phyloP scores from a whole-genome alignment of 495 filamentous ascomycete species.

The Hyaloscypha hepaticicola region DNA sequence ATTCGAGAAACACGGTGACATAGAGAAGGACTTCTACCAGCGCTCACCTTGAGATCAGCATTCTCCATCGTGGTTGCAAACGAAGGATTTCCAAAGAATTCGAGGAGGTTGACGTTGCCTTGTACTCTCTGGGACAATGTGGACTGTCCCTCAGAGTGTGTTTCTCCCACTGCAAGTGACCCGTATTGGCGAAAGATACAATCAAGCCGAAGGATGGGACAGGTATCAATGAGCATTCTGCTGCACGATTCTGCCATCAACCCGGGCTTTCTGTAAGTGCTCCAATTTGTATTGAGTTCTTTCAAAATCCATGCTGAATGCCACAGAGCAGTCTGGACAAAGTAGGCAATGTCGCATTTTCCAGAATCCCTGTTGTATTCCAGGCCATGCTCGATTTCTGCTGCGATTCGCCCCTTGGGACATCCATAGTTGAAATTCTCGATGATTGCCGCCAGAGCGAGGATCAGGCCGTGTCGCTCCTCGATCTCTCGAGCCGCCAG shows the following conservation, averaged over 20 bases:
- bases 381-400: not conserved
- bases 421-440: not conserved
- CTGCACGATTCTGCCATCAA: constrained; percentile 65
- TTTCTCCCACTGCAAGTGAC: not conserved
- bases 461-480: constrained; percentile 63
- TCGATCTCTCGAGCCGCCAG: constrained; percentile 54
- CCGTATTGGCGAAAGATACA: constrained; percentile 3
- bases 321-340: constrained; percentile 24
- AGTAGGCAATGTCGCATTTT: not conserved
- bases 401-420: not conserved
- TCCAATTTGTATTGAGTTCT: constrained; percentile 24
- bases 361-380: not conserved
- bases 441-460: constrained; percentile 49
- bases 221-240: constrained; percentile 48
- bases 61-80: not conserved
- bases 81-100: not conserved
- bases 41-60: not conserved
- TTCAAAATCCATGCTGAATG: not conserved
- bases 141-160: not conserved
- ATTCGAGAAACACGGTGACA: too few species aligned
- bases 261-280: constrained; percentile 59
- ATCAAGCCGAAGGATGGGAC: constrained; percentile 9
- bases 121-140: not conserved
- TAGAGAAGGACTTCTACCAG: too few species aligned
- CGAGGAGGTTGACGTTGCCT: not conserved